Evolutionary conservation across 208 protist genomes (phyloP), one percentile per base, ranked within the genome.

Genomic region (Acanthamoeba culbertsoni): DNA sequence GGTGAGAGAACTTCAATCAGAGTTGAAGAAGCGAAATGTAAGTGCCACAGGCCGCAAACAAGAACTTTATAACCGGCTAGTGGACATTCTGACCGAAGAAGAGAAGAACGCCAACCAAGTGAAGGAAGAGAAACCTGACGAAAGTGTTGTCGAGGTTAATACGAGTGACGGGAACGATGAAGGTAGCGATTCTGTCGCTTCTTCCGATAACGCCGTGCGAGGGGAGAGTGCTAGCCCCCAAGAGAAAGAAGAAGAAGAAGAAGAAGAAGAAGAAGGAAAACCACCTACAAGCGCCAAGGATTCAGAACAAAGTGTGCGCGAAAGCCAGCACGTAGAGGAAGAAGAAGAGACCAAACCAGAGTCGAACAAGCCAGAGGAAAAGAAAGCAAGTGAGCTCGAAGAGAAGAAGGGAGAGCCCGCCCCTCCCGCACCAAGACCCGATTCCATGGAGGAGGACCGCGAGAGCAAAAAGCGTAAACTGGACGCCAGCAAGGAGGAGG

Each of bases 1-100:
- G 26, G 88, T 92, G 40, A 92, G 79, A 26, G 88, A 92, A 8
- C 63, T 92, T 6, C 88, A 92, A 26, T 40, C 55, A 6, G 88
- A 92, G 33, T 62, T 92, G 43, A 73, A 79, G 40, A 31, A 79
- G 88, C 57, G 88, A 0, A 57, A 28, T 1, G 55, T 31, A 6
- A 73, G 62, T n/a, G 35, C 31, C 5, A 0, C 40, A 6, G 88
- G 88, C 23, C 88, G 88, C 62, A 92, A 92, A 33, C 31, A 42
- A 14, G 82, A 90, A 28, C 82, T 90, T 3, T 40, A 18, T 5
- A 5, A 65, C 51, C 82, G 82, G 23, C 51, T 90, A 23, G 53
- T 43, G 6, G 82, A 43, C 6, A 23, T 68, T n/a, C 37, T 90
- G 82, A 37, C 62, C 53, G 23, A 57, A 37, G 79, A 57, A 4